Percentiles rank a stretch among this genome's conserved stretches.
These are phyloP conservation scores for Ogataea wickerhamii DNA, from an alignment of 805 yeast species.

Conservation along the genomic window DNA sequence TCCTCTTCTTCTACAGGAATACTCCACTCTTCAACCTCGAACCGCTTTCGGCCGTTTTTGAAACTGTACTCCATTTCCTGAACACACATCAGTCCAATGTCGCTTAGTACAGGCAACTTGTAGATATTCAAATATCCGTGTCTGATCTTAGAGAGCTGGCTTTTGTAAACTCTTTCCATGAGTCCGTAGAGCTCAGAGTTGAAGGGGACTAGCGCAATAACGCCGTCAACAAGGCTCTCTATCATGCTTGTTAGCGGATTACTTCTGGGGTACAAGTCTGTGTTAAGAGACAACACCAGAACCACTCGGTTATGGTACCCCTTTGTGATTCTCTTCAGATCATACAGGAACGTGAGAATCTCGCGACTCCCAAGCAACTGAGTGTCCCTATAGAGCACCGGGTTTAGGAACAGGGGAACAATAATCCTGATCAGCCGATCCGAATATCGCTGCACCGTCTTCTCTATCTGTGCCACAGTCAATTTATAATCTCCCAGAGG, in stretches of 20 bases:
- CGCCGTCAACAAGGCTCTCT: constrained; percentile 63
- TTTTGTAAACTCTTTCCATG: constrained; percentile 65
- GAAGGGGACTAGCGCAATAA: constrained; percentile 76
- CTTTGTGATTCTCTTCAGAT: constrained; percentile 51
- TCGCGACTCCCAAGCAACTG: constrained; percentile 34
- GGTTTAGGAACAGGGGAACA: constrained; percentile 77
- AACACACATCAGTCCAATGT: constrained; percentile 75
- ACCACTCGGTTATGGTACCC: constrained; percentile 37
- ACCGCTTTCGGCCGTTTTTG: constrained; percentile 74
- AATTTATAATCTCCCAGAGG: constrained; percentile 31
- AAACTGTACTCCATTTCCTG: constrained; percentile 78
- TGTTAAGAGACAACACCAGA: constrained; percentile 56
- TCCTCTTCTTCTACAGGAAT: constrained; percentile 91
- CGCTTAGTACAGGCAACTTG: constrained; percentile 70
- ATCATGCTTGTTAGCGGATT: constrained; percentile 44
- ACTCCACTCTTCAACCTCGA: constrained; percentile 93
- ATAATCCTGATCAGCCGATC: constrained; percentile 58
- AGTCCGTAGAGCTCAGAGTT: constrained; percentile 65
- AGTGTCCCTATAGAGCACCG: constrained; percentile 61
- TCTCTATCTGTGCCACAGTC: constrained; percentile 41
- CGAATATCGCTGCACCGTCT: constrained; percentile 38
- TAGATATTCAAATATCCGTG: constrained; percentile 82
- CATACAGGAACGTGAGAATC: constrained; percentile 58
- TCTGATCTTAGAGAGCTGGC: constrained; percentile 69
- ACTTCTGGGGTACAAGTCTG: constrained; percentile 62